These are phyloP conservation scores for Jatropha podagrica DNA, from an alignment of 441 rosid genomes.

Conservation along the genomic window DNA sequence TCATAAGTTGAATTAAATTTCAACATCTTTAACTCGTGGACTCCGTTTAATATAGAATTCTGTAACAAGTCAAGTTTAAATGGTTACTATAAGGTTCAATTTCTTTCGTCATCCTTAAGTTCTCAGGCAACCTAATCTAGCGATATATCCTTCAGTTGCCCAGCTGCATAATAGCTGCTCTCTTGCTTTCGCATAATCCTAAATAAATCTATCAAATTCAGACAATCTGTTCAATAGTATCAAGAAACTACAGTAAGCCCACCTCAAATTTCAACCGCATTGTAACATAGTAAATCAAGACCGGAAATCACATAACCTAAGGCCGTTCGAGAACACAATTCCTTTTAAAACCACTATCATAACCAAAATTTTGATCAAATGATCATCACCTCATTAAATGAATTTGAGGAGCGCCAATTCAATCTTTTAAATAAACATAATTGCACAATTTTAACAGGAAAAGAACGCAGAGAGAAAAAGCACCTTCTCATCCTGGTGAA, in stretches of 20 bases:
- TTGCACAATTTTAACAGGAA: neutral
- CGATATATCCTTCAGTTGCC: neutral
- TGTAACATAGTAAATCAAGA: neutral
- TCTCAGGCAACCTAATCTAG: neutral
- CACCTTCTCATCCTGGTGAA: constrained; percentile 74
- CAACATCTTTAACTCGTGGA: neutral
- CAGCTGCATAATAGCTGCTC: neutral
- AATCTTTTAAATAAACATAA: neutral
- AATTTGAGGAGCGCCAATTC: neutral
- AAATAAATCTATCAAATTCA: neutral
- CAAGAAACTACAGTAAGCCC: neutral
- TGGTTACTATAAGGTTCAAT: neutral
- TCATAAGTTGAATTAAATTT: neutral
- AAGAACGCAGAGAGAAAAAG: neutral
- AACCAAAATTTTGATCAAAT: neutral
- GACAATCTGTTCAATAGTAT: neutral
- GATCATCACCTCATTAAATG: neutral
- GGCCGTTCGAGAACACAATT: neutral
- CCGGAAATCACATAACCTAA: neutral
- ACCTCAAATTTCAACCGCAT: neutral
- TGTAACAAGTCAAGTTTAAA: neutral
- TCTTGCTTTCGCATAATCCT: constrained; percentile 23
- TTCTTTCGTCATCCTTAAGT: neutral
- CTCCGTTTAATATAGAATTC: neutral
- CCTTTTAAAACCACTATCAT: neutral